These are phyloP conservation scores for Scedosporium boydii DNA, from an alignment of 2,329 filamentous ascomycete genomes.

Conservation along the genomic window DNA sequence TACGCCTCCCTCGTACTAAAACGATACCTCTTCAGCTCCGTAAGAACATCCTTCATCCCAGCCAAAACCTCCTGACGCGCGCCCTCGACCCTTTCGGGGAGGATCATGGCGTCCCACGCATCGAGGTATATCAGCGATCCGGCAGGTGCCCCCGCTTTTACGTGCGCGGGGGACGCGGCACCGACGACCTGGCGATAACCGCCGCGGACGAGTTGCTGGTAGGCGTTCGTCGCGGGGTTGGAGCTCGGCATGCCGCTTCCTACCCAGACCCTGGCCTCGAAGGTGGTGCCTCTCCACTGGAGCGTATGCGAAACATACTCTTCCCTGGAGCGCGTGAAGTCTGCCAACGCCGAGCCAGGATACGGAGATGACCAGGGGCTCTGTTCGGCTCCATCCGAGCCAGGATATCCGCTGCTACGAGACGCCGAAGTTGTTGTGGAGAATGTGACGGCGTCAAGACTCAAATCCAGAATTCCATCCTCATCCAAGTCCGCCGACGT, in stretches of 20 bases:
- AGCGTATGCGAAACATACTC: constrained; percentile 18
- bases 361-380: no score
- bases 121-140: constrained; percentile 35
- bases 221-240: constrained; percentile 8
- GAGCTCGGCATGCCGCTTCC: neutral
- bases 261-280: constrained; percentile 16
- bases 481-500: constrained; percentile 27
- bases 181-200: constrained; percentile 25
- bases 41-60: constrained; percentile 34
- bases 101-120: constrained; percentile 42
- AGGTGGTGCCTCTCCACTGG: constrained; percentile 19
- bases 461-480: constrained; percentile 30
- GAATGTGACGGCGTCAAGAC: constrained; percentile 32
- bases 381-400: no score
- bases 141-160: constrained; percentile 37
- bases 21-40: constrained; percentile 30
- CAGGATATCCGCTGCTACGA: no score
- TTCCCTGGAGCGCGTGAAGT: constrained; percentile 15
- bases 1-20: constrained; percentile 11
- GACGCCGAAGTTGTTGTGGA: constrained; percentile 20
- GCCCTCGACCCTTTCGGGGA: constrained; percentile 24
- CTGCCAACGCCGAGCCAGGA: constrained; percentile 5
- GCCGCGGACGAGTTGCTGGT: constrained; percentile 24
- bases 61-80: constrained; percentile 19
- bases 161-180: constrained; percentile 38